Base-by-base conservation (phyloP, 2,329 filamentous ascomycete species). In the Amauroascus niger region DNA sequence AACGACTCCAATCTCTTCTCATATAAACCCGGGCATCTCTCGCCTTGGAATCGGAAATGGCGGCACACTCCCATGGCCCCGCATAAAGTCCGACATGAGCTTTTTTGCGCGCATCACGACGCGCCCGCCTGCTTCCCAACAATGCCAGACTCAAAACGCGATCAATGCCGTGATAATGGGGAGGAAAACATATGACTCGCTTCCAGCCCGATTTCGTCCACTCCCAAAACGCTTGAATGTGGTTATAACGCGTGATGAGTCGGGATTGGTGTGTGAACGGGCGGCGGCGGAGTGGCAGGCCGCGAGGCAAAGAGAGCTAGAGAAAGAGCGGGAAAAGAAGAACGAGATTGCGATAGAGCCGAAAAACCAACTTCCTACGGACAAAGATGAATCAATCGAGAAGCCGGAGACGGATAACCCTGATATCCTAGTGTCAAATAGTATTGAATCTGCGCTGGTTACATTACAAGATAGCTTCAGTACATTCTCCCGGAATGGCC, bases 61-160 rank as follows among this genome's bases (percentile, higher is more conserved):
- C 56, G 88, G 88, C 56, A 79, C 76, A 2, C 81, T 98, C 52
- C 93, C 93, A 3, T 98, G 93, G 93, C 87, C 85, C 0, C 85
- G 86, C 41, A 79, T 97, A 32, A 87, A 83, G 69, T 83, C 86
- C 58, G 93, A 98, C 71, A 95, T 98, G 88, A 82, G 83, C 37
- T 97, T 95, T 69, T 98, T 98, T 69, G 86, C 88, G 16, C 84
- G 90, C 55, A 85, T 95, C 39, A 97, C 91, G 2, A 88, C 87
- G 62, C 81, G 84, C 14, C 57, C 67, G 3, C 64, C 67, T 0
- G 61, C n/a, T 28, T 18, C 46, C 52, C n/a, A n/a, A n/a, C n/a
- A n/a, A n/a, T n/a, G n/a, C n/a, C 35, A 50, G 6, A 7, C 47
- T 4, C 28, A 26, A 24, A 57, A n/a, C 32, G 44, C 53, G 4